Evolutionary conservation across 1,139 yeast species (phyloP).

Genomic region (Taiozyma sp.): DNA sequence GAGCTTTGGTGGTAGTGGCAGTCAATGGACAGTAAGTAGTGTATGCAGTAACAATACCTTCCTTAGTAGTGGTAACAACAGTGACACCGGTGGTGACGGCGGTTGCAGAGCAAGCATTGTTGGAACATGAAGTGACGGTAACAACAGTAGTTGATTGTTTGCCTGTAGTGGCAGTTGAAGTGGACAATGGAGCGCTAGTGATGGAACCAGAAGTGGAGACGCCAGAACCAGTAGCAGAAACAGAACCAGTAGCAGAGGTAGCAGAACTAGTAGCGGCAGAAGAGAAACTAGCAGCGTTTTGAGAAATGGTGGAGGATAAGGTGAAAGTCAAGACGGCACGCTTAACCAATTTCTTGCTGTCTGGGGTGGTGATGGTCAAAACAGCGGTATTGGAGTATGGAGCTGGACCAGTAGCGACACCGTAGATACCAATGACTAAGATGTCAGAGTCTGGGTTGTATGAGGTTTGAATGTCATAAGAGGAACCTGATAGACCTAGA

Average conservation of each 20-base stretch:
- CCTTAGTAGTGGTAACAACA: slow-evolving; percentile 13
- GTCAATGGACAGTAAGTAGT: slow-evolving; percentile 34
- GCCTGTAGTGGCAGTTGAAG: slow-evolving; percentile 14
- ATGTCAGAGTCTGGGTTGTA: slow-evolving; percentile 1
- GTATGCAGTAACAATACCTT: slow-evolving; percentile 26
- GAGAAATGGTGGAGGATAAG: slow-evolving; percentile 11
- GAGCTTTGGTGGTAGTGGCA: background rate
- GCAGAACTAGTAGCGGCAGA: slow-evolving; percentile 1
- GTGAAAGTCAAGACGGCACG: slow-evolving; percentile 12
- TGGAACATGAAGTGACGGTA: slow-evolving; percentile 22
- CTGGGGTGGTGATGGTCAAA: slow-evolving; percentile 19
- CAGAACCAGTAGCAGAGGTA: background rate
- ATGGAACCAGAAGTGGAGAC: slow-evolving; percentile 7
- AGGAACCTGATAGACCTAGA: slow-evolving; percentile 5
- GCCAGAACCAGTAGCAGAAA: slow-evolving; percentile 3
- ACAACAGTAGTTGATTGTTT: slow-evolving; percentile 18
- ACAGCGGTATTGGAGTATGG: slow-evolving; percentile 16
- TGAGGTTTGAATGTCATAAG: slow-evolving; percentile 11
- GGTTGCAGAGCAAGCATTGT: slow-evolving; percentile 17
- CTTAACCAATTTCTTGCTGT: slow-evolving; percentile 18
- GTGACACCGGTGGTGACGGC: slow-evolving; percentile 23
- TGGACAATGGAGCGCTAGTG: slow-evolving; percentile 6
- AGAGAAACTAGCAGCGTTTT: slow-evolving; percentile 6
- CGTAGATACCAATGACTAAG: slow-evolving; percentile 5
- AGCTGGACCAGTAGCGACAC: slow-evolving; percentile 15